These are phyloP conservation scores for Daldinia eschscholtzii DNA, from an alignment of 2,329 filamentous ascomycete species.

Conservation along the genomic window DNA sequence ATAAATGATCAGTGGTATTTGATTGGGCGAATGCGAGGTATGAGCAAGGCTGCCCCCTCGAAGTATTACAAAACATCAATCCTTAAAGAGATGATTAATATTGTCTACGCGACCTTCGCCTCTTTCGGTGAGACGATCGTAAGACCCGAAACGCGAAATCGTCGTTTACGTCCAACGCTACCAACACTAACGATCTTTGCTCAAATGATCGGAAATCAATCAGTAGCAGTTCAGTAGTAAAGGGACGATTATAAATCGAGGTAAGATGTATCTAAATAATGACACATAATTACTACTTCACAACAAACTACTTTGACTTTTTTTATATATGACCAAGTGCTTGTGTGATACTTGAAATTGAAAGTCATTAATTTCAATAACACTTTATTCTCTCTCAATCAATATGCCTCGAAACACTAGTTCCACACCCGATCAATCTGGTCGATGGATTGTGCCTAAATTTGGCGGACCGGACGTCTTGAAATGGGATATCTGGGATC, in stretches of 20 bases:
- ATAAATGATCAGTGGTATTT: neutral
- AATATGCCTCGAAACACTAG: conserved; percentile 20
- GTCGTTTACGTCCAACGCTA: neutral
- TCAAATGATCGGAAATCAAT: neutral
- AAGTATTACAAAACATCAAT: neutral
- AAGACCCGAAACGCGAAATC: neutral
- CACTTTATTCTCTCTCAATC: neutral
- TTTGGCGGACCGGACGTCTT: conserved; percentile 17
- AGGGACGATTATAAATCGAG: neutral
- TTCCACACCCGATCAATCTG: conserved; percentile 11
- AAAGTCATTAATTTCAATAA: neutral
- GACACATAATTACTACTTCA: neutral
- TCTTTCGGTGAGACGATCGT: neutral
- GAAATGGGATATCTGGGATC: conserved; percentile 19
- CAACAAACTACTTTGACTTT: neutral
- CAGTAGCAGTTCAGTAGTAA: conserved; percentile 1
- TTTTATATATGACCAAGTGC: neutral
- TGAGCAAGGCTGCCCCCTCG: no score
- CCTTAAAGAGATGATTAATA: neutral
- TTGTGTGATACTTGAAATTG: neutral
- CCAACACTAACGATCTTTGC: no score
- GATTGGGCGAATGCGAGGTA: neutral
- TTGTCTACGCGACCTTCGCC: neutral
- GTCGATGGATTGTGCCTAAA: conserved; percentile 14
- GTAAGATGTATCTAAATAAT: neutral